Evolutionary conservation across 345 rosid species (phyloP), one percentile per base, ranked within the genome.

Genomic region (Iberis pinnata): DNA sequence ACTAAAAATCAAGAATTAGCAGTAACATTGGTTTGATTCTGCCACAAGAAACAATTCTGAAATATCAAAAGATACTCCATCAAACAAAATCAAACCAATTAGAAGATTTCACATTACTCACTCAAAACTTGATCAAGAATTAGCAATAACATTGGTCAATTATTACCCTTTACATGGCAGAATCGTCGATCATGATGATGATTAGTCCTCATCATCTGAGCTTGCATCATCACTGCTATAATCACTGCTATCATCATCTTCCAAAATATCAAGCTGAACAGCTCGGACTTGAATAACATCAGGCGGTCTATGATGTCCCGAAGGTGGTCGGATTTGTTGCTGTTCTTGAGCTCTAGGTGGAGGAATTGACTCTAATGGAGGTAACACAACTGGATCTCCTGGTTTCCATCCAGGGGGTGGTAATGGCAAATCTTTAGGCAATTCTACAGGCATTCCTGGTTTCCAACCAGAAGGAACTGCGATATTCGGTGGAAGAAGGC

Each of bases 341-440:
- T 75, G 81, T 35, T 76, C 86, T 15, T 56, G 69, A 0, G 58
- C 32, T 62, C 78, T 72, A 68, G 80, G 76, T 32, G 71, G 53
- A 65, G 83, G 70, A 44, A 76, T 63, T 4, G 85, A 70, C 31
- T 79, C 97, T 57, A 82, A 33, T 0, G 88, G 90, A 7, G 89
- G 89, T 59, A 85, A 73, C 9, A 86, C 51, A n/a, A 82, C 75
- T 0, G 84, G 89, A 38, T 86, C 95, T 56, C 95, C 97, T 4
- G 87, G 96, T 73, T 89, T 86, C 95, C 92, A 84, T 60, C 96
- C 97, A 8, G 90, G 94, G 5, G 96, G 95, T 0, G 86, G 89
- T 53, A 75, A 63, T 10, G 87, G 88, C 66, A 88, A 69, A 71
- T 82, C 78, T 19, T 54, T 76, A 0, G 90, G 89, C 67, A 90